Evolutionary conservation across 371 early-diverging fungal genomes (phyloP).

Genomic region (Syncephalastrum contaminatum): DNA sequence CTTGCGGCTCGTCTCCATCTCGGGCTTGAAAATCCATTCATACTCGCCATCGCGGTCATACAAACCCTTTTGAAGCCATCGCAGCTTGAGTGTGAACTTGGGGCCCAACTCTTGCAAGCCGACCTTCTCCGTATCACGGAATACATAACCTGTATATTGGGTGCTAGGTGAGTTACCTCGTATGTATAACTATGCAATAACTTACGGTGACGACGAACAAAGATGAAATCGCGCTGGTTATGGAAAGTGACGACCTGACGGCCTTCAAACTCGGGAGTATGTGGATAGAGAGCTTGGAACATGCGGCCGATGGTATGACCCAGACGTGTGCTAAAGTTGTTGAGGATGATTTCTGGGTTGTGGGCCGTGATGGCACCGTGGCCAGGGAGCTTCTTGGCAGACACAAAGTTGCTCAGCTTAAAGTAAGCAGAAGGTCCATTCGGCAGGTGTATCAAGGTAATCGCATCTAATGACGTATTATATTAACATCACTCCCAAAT

Average conservation of each 20-base stretch:
- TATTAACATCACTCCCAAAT: background rate
- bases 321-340: constrained; percentile 96
- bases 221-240: constrained; percentile 99
- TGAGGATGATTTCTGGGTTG: constrained; percentile 95
- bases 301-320: constrained; percentile 97
- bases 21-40: constrained; percentile 93
- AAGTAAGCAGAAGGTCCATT: constrained; percentile 97
- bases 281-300: constrained; percentile 96
- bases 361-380: constrained; percentile 86
- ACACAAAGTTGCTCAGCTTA: constrained; percentile 81
- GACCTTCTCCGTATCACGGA: constrained; percentile 85
- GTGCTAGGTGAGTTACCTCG: background rate
- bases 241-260: constrained; percentile 97
- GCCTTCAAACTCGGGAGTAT: constrained; percentile 94
- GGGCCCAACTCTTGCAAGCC: constrained; percentile 98
- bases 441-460: constrained; percentile 94
- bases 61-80: constrained; percentile 92
- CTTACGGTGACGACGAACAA: constrained; percentile 93
- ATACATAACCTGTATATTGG: constrained; percentile 62
- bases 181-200: background rate
- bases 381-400: constrained; percentile 77
- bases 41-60: constrained; percentile 92
- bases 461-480: constrained; percentile 60
- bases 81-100: constrained; percentile 92
- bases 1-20: constrained; percentile 84